Percentiles rank a stretch among this genome's conserved stretches.
These are phyloP conservation scores for Fistulifera solaris DNA, from an alignment of 108 stramenopile species.

Conservation along the genomic window DNA sequence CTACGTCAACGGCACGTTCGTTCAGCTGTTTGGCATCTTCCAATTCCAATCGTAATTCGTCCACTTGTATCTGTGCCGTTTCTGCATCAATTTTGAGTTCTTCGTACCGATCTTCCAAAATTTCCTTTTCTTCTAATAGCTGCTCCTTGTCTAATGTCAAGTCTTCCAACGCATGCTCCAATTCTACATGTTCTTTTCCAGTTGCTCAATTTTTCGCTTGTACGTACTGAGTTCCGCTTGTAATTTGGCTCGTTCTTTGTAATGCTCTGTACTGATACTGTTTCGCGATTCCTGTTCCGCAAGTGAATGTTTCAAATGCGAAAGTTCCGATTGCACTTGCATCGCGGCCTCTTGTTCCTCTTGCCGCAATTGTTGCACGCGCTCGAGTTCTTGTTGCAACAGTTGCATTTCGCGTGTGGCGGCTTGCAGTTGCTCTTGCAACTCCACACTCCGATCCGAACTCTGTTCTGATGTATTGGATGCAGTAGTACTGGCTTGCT, in stretches of 20 bases:
- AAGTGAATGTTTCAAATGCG: conserved; percentile 7
- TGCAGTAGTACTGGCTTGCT: too few relatives aligned
- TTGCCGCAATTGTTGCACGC: not conserved
- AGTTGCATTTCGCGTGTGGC: not conserved
- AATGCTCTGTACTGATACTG: conserved; percentile 29
- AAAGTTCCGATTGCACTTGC: not conserved
- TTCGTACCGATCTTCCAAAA: conserved; percentile 57
- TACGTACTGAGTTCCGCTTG: conserved; percentile 52
- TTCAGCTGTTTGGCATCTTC: conserved; percentile 28
- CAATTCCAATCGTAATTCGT: conserved; percentile 58
- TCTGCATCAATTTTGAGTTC: conserved; percentile 70
- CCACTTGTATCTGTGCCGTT: conserved; percentile 70
- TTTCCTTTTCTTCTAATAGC: conserved; percentile 69
- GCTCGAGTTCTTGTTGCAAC: not conserved
- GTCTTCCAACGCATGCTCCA: conserved; percentile 66
- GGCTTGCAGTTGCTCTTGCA: not conserved
- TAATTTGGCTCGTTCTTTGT: conserved; percentile 62
- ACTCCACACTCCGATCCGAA: too few relatives aligned
- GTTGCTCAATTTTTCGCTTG: conserved; percentile 54
- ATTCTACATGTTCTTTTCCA: conserved; percentile 51
- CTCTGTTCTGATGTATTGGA: too few relatives aligned
- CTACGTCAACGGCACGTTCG: conserved; percentile 6
- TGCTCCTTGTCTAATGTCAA: conserved; percentile 77
- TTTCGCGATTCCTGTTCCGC: conserved; percentile 11
- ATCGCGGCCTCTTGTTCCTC: conserved; percentile 2